A percentile compares a stretch with the other conserved stretches of the same genome.
phyloP scores from a whole-genome alignment of 2,329 filamentous ascomycete genomes.

The Lachnum nothofagi region DNA sequence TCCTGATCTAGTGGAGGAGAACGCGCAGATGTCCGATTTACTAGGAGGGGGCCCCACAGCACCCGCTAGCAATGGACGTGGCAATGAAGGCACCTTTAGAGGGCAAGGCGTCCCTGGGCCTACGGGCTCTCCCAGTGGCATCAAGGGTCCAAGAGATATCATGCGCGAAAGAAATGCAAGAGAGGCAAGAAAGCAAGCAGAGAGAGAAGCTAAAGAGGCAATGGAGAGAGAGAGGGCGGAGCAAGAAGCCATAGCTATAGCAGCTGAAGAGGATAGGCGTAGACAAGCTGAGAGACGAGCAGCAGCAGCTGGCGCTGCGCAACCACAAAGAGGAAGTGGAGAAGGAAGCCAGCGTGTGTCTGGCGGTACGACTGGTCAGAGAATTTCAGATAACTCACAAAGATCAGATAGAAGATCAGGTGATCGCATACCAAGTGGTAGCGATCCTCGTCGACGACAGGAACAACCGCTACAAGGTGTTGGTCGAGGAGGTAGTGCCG shows the following conservation, averaged over 20 bases:
- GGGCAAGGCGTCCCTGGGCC: constrained; percentile 44
- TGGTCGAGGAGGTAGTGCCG: constrained; percentile 24
- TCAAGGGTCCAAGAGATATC: constrained; percentile 82
- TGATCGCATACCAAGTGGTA: constrained; percentile 18
- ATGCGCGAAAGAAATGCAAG: constrained; percentile 81
- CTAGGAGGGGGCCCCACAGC: constrained; percentile 52
- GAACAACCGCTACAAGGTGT: constrained; percentile 26
- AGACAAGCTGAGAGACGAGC: constrained; percentile 50
- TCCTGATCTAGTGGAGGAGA: constrained; percentile 77
- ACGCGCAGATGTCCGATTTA: constrained; percentile 87
- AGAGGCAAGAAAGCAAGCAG: constrained; percentile 60
- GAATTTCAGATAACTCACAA: constrained; percentile 32
- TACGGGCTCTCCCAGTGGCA: constrained; percentile 46
- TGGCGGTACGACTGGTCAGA: constrained; percentile 22
- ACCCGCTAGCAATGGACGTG: constrained; percentile 55
- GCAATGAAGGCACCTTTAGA: constrained; percentile 49
- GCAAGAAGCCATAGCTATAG: constrained; percentile 48
- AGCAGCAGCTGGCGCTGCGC: constrained; percentile 48
- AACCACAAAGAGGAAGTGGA: constrained; percentile 22
- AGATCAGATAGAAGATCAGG: constrained; percentile 27
- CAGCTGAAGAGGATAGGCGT: constrained; percentile 52
- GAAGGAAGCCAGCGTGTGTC: constrained; percentile 17
- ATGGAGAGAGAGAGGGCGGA: constrained; percentile 45
- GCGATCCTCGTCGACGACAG: constrained; percentile 7
- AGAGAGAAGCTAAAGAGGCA: constrained; percentile 46